Conservation (phyloP, 805 yeast species). For the Candida palmyrensis region DNA sequence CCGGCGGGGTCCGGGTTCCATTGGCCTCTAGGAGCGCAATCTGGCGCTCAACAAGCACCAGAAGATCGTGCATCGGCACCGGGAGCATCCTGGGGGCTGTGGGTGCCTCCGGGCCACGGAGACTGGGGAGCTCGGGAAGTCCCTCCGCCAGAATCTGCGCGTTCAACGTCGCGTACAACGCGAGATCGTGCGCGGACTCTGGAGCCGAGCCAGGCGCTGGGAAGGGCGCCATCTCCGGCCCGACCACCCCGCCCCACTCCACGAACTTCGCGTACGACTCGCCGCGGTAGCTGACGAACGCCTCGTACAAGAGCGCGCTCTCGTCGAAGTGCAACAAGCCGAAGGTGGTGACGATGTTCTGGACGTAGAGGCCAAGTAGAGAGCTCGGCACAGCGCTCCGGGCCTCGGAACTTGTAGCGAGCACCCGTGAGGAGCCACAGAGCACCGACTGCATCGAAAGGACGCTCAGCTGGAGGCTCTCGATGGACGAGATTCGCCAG, state of each 20-base stretch:
- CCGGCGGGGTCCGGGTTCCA: conserved; percentile 46
- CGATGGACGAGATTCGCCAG: conserved; percentile 48
- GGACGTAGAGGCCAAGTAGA: conserved; percentile 28
- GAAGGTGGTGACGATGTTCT: conserved; percentile 25
- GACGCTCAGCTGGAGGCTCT: conserved; percentile 30
- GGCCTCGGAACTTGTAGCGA: conserved; percentile 26
- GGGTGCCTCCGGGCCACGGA: conserved; percentile 5
- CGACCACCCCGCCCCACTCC: conserved; percentile 8
- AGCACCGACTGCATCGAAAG: conserved; percentile 3
- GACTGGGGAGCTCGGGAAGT: conserved; percentile 1
- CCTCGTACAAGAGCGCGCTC: conserved; percentile 22
- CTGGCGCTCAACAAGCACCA: conserved; percentile 47
- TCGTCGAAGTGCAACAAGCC: conserved; percentile 35
- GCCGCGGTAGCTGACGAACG: conserved; percentile 32
- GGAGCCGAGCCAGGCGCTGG: neutral
- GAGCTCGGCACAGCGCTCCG: conserved; percentile 22
- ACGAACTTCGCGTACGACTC: conserved; percentile 17
- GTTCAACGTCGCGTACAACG: conserved; percentile 6
- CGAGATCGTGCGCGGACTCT: neutral
- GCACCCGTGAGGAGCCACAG: neutral
- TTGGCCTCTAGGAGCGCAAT: conserved; percentile 46
- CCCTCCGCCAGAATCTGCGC: conserved; percentile 4
- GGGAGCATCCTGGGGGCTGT: conserved; percentile 20
- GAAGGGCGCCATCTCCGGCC: neutral
- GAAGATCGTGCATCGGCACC: conserved; percentile 48